phyloP scores from a whole-genome alignment of 2,329 filamentous ascomycete species.

The Eutypa lata region DNA sequence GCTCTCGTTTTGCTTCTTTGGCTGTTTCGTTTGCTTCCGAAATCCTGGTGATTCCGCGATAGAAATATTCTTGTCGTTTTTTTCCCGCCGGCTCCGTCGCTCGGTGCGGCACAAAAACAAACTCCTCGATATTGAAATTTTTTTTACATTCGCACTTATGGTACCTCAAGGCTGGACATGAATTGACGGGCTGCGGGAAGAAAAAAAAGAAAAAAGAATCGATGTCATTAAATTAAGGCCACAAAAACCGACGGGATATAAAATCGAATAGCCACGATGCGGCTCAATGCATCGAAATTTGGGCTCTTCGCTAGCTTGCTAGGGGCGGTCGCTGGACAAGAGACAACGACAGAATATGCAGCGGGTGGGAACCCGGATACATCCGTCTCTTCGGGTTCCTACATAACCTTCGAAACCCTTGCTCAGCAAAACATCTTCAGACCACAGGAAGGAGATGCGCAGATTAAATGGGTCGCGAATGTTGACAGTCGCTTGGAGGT shows the following conservation, averaged over 20 bases:
- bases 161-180: neutral
- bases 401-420: neutral
- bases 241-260: constrained; percentile 8
- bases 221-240: constrained; percentile 13
- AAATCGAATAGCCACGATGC: constrained; percentile 19
- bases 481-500: neutral
- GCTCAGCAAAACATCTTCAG: neutral
- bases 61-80: neutral
- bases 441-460: neutral
- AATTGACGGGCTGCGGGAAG: neutral
- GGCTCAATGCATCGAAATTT: constrained; percentile 20
- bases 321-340: constrained; percentile 9
- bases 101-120: neutral
- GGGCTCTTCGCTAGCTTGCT: constrained; percentile 20
- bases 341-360: neutral
- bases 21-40: neutral
- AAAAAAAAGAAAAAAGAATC: neutral
- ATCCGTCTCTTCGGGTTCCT: neutral
- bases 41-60: neutral
- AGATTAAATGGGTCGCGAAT: neutral
- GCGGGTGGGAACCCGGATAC: neutral
- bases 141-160: too few relatives aligned
- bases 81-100: neutral
- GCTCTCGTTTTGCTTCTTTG: neutral
- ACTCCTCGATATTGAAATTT: too few relatives aligned